Percentiles rank a stretch among this genome's conserved stretches.
These are phyloP conservation scores for Blastobotrys proliferans DNA, from an alignment of 1,139 yeast genomes.

Conservation along the genomic window DNA sequence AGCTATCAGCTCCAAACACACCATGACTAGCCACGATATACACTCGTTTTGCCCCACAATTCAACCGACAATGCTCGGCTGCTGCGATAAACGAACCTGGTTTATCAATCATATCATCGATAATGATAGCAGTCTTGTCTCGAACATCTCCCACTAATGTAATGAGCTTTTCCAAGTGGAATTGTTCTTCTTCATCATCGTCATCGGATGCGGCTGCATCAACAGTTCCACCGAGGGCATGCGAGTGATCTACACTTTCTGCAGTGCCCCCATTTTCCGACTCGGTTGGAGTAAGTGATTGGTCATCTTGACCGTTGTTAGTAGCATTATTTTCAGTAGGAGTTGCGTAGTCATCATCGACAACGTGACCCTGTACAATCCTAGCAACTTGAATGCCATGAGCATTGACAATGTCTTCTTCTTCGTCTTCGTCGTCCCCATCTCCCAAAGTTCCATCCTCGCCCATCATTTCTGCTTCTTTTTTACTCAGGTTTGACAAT, in stretches of 20 bases:
- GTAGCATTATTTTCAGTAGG: conserved; percentile 29
- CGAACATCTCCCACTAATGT: conserved; percentile 96
- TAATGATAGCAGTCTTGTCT: conserved; percentile 82
- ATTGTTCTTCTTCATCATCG: conserved; percentile 71
- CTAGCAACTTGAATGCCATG: conserved; percentile 94
- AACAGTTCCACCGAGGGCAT: conserved; percentile 76
- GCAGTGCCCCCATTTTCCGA: conserved; percentile 1
- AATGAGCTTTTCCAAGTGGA: conserved; percentile 78
- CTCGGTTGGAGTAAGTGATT: not conserved
- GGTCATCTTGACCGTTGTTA: not conserved
- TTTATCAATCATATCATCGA: conserved; percentile 96
- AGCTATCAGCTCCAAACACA: conserved; percentile 79
- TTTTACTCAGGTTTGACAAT: not conserved
- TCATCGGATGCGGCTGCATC: conserved; percentile 81
- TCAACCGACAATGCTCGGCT: conserved; percentile 90
- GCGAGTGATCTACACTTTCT: conserved; percentile 27
- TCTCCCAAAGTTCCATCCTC: conserved; percentile 30
- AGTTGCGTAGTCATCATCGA: conserved; percentile 69
- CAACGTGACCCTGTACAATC: conserved; percentile 95
- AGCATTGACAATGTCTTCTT: conserved; percentile 61
- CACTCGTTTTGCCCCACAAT: conserved; percentile 92
- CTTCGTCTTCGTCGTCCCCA: conserved; percentile 53
- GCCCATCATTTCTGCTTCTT: conserved; percentile 3
- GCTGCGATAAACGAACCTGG: conserved; percentile 94
- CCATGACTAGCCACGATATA: conserved; percentile 96